Percentiles rank a stretch among this genome's conserved stretches.
phyloP scores from a whole-genome alignment of 805 yeast genomes.

The Maudiozyma turicensis region DNA sequence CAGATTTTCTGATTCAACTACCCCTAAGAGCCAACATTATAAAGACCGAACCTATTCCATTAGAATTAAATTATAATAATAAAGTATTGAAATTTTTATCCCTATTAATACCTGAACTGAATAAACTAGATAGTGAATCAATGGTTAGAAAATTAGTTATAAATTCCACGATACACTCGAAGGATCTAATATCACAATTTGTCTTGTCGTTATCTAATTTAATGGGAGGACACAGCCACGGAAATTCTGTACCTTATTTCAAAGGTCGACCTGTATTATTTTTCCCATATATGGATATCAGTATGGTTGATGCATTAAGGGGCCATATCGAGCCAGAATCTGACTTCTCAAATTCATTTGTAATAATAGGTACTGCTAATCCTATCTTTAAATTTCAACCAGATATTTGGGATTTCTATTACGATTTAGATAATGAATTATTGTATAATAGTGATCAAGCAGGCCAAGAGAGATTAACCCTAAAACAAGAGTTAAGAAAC shows the following conservation, averaged over 20 bases:
- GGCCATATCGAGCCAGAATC: slow-evolving; percentile 25
- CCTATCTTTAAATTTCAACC: slow-evolving; percentile 48
- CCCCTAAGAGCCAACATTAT: slow-evolving; percentile 23
- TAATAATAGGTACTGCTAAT: slow-evolving; percentile 60
- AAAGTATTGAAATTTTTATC: slow-evolving; percentile 23
- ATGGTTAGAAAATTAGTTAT: slow-evolving; percentile 30
- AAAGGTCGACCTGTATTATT: slow-evolving; percentile 34
- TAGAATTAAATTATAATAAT: slow-evolving; percentile 19
- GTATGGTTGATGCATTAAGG: slow-evolving; percentile 42
- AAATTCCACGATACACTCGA: slow-evolving; percentile 34
- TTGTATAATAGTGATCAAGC: slow-evolving; percentile 15
- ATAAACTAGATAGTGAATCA: slow-evolving; percentile 31
- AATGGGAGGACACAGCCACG: slow-evolving; percentile 28
- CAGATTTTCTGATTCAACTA: slow-evolving; percentile 28
- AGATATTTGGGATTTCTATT: slow-evolving; percentile 50
- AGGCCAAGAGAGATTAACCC: background rate
- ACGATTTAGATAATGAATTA: slow-evolving; percentile 47
- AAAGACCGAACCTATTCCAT: slow-evolving; percentile 10
- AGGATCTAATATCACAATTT: slow-evolving; percentile 34
- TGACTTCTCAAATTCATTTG: slow-evolving; percentile 15
- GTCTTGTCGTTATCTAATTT: slow-evolving; percentile 33
- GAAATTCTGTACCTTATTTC: slow-evolving; percentile 27
- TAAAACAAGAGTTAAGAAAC: slow-evolving; percentile 8
- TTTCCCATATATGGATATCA: slow-evolving; percentile 55
- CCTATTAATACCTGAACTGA: slow-evolving; percentile 29